Percentiles rank a stretch among this genome's conserved stretches.
Evolutionary conservation across 768 basidiomycete genomes (phyloP).

Genomic region (Tubosaeta sp.): DNA sequence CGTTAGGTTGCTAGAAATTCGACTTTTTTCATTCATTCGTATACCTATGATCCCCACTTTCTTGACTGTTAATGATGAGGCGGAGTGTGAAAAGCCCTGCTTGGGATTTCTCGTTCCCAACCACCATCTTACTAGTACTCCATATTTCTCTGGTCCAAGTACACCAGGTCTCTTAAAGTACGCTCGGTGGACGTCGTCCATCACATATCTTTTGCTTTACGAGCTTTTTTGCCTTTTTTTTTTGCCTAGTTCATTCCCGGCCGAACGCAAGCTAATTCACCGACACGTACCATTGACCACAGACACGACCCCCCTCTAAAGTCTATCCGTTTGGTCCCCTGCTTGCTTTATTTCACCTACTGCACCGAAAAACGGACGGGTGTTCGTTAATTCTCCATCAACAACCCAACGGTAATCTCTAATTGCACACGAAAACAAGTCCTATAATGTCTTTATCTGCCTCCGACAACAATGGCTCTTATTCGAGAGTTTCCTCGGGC

Average conservation of each 20-base stretch:
- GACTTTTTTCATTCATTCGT: conserved; percentile 12
- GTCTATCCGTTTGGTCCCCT: conserved; percentile 13
- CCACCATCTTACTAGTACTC: conserved; percentile 37
- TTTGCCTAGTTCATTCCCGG: conserved; percentile 21
- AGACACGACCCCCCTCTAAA: conserved; percentile 26
- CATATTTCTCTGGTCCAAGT: conserved; percentile 34
- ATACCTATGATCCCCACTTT: conserved; percentile 27
- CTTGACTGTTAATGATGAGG: conserved; percentile 1
- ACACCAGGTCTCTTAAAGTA: conserved; percentile 33
- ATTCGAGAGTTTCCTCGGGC: conserved; percentile 77
- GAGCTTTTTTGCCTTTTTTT: conserved; percentile 12
- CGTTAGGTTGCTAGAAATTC: conserved; percentile 15
- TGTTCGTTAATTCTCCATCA: conserved; percentile 33
- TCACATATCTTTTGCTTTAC: conserved; percentile 29
- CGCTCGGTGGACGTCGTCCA: conserved; percentile 30
- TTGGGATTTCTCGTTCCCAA: conserved; percentile 31
- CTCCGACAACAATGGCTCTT: conserved; percentile 75
- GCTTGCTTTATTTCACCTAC: conserved; percentile 25
- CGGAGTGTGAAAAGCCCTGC: conserved; percentile 32
- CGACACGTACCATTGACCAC: conserved; percentile 20
- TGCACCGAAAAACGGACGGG: conserved; percentile 30
- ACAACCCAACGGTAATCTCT: conserved; percentile 64
- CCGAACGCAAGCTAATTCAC: conserved; percentile 32
- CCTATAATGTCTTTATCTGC: conserved; percentile 92
- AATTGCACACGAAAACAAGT: conserved; percentile 56